Base-by-base conservation (phyloP, 179 eudicot species). In the Silene noctiflora region DNA sequence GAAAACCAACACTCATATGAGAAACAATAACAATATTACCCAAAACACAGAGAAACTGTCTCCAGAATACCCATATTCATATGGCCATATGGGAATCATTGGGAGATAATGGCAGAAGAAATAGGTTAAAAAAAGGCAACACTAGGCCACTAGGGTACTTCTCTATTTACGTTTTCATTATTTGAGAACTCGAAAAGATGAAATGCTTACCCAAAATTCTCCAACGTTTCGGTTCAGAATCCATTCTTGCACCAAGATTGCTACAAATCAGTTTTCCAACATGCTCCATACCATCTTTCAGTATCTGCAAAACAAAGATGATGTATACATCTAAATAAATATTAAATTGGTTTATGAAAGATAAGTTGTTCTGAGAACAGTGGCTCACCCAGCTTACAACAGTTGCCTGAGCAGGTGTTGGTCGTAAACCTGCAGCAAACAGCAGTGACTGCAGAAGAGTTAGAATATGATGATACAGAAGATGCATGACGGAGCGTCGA, bases 401-500 rank as follows among this genome's bases (percentile, higher is more conserved):
- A 75, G 97, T 95, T 25, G 99, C 97, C 82, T 95, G 99, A 27
- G 99, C 99, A 76, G 99, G 99, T 48, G 99, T 95, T 79, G 99
- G 99, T 76, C 97, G 90, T 86, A 95, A 87, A 72, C 99, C 99
- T 84, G 99, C 99, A 89, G 99, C 99, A 89, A 88, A 95, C 77
- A 95, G 88, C 83, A 95, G 89, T 67, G 99, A 95, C 99, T 94
- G 94, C 88, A 90, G 86, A 87, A 83, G 85, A 85, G 82, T 84
- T 86, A 87, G 85, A 60, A 80, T 75, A 81, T 82, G 77, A 76
- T 76, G 74, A 79, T 61, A 81, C 65, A 33, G 77, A 82, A 31
- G 67, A 63, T 35, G 39, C 69, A 46, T 24, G 61, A 67, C 73
- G 71, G 64, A 16, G 56, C 66, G 31, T 56, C 73, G 69, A 60